Base-by-base conservation (phyloP, 257 asterid genomes). In the Solanum ossicruentum region DNA sequence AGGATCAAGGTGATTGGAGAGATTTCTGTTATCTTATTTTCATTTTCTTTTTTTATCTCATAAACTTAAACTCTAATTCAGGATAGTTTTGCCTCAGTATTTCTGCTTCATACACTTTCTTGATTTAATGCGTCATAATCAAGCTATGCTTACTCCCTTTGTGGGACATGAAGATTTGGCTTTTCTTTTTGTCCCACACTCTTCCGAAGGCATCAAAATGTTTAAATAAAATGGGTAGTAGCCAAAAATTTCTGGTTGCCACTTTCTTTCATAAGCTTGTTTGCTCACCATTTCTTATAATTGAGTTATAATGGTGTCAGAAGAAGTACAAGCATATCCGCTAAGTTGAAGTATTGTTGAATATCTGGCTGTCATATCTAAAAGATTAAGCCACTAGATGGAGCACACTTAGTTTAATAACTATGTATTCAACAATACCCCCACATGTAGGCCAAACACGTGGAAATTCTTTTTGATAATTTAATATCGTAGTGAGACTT, bases 1-100 rank as follows among this genome's bases (percentile, higher is more conserved):
- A 87, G 90, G 98, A 89, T 83, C 89, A 90, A 36, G 88, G 83
- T 83, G 95, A 84, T 87, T 90, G 79, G 89, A 87, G 87, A 92
- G 94, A 95, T 92, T 75, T 85, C 90, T 78, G 85, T 86, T 56
- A 65, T 69, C 1, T n/a, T 69, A 83, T 83, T 69, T 45, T 69
- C 12, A 36, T 72, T 83, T 36, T 18, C 7, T 20, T 52, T 51
- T 18, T 26, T 26, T 26, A 21, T n/a, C 51, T 72, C 21, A 32
- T 83, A 21, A 43, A 78, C 73, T 82, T 63, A 66, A 65, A 49
- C 26, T 54, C 49, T 17, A 52, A 26, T 69, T 82, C 52, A 7
- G 65, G 82, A 77, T 77, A 1, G 26, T 26, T 26, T 26, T 26
- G 26, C 26, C 26, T 26, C 26, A 26, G 26, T 26, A 26, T 0